These are phyloP conservation scores for Kwoniella sp. DNA, from an alignment of 768 basidiomycete species.

Conservation along the genomic window DNA sequence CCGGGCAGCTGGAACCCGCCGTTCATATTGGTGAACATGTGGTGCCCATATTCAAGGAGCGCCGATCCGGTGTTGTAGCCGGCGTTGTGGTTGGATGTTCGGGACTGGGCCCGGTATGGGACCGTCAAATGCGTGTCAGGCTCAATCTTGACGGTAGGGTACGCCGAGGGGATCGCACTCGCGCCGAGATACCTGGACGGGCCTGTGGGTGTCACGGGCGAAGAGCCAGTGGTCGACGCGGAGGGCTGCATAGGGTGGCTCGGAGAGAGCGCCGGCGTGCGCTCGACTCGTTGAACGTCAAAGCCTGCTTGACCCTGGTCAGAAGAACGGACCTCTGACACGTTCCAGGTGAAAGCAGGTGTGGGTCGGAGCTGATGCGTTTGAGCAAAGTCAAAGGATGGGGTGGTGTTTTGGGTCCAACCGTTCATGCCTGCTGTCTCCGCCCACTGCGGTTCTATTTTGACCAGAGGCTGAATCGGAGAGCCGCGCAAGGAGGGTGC, in stretches of 20 bases:
- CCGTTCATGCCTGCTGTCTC: slow-evolving; percentile 3
- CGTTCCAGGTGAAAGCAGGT: slow-evolving; percentile 14
- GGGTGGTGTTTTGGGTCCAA: no score
- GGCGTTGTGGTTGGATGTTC: background rate
- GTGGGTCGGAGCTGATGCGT: background rate
- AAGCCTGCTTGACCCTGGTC: background rate
- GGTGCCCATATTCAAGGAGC: slow-evolving; percentile 7
- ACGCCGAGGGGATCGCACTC: background rate
- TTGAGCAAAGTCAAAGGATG: background rate
- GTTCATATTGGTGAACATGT: slow-evolving; percentile 18
- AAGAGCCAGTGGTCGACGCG: background rate
- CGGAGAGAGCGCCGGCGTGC: background rate
- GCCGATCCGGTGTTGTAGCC: background rate
- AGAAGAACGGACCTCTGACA: slow-evolving; percentile 1
- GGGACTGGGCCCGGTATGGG: background rate
- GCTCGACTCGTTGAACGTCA: background rate
- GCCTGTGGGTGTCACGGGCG: slow-evolving; percentile 9
- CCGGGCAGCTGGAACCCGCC: slow-evolving; percentile 4
- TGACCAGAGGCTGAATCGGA: background rate
- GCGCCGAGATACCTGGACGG: background rate
- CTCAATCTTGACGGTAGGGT: slow-evolving; percentile 9
- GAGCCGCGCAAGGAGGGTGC: background rate
- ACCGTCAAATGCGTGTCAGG: slow-evolving; percentile 6
- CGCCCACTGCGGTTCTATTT: background rate
- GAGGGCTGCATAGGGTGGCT: background rate